Conservation (phyloP, 2,329 filamentous ascomycete species). For the Aspergillus aculeatinus region DNA sequence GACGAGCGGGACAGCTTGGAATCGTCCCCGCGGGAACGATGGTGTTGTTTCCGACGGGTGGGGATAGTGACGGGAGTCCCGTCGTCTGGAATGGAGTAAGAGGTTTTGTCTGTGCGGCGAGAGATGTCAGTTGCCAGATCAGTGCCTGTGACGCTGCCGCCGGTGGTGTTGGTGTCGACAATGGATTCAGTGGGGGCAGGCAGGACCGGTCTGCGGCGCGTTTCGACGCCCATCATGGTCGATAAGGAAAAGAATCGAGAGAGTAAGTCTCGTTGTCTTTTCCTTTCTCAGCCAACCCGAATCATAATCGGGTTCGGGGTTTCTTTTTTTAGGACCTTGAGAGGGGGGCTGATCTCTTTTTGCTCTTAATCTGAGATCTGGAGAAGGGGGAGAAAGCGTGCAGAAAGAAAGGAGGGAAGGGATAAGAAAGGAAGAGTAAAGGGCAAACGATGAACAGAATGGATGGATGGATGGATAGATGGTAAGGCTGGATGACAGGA, state of each 20-base stretch:
- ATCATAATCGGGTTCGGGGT: slow-evolving; percentile 33
- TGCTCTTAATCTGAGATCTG: too few relatives aligned
- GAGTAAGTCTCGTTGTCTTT: slow-evolving; percentile 10
- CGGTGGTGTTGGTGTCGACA: slow-evolving; percentile 40
- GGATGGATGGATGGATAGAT: slow-evolving; percentile 2
- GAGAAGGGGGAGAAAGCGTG: slow-evolving; percentile 6
- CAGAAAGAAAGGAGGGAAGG: slow-evolving; percentile 2
- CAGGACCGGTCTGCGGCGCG: slow-evolving; percentile 46
- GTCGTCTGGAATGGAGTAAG: slow-evolving; percentile 53
- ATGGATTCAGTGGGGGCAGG: slow-evolving; percentile 53
- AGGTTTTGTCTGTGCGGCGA: slow-evolving; percentile 51
- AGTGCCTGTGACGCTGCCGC: slow-evolving; percentile 44
- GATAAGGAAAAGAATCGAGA: slow-evolving; percentile 7
- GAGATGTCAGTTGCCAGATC: slow-evolving; percentile 53
- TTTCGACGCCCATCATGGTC: slow-evolving; percentile 50
- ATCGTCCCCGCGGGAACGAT: slow-evolving; percentile 57
- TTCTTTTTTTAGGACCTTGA: background rate
- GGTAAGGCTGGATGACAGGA: background rate
- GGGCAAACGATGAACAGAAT: background rate
- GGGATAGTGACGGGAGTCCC: slow-evolving; percentile 84
- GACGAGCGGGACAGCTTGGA: slow-evolving; percentile 52
- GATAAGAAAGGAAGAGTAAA: background rate
- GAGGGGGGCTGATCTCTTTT: background rate
- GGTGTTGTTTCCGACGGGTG: slow-evolving; percentile 52
- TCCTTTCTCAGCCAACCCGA: slow-evolving; percentile 32